phyloP scores from a whole-genome alignment of 257 asterid species.

The Solanum corneliomulleri region DNA sequence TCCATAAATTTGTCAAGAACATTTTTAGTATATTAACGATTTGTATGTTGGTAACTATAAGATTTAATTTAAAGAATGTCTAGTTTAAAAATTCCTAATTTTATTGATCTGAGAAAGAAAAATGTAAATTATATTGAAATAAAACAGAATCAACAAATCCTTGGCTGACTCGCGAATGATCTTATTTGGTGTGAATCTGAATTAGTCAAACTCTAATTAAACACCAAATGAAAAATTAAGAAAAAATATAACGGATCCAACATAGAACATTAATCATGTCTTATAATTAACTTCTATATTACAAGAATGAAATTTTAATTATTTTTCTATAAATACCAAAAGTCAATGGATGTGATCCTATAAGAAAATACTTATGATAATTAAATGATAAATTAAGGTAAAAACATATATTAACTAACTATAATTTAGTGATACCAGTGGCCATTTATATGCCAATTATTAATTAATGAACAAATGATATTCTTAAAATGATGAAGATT shows the following conservation, averaged over 20 bases:
- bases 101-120: not conserved
- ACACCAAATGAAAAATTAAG: too few species aligned
- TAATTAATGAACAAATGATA: not conserved
- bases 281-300: not conserved
- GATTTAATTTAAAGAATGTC: not conserved
- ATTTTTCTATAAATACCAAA: not conserved
- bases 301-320: not conserved
- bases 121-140: not conserved
- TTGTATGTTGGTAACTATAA: not conserved
- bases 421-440: not conserved
- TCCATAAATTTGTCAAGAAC: not conserved
- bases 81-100: not conserved
- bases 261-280: not conserved
- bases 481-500: not conserved
- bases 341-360: not conserved
- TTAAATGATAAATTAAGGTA: not conserved
- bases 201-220: too few species aligned
- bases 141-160: not conserved
- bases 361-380: not conserved
- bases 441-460: not conserved
- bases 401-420: not conserved
- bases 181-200: not conserved
- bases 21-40: not conserved
- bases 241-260: not conserved
- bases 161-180: not conserved